These are phyloP conservation scores for Oxalis stricta DNA, from an alignment of 441 rosid species.

Conservation along the genomic window DNA sequence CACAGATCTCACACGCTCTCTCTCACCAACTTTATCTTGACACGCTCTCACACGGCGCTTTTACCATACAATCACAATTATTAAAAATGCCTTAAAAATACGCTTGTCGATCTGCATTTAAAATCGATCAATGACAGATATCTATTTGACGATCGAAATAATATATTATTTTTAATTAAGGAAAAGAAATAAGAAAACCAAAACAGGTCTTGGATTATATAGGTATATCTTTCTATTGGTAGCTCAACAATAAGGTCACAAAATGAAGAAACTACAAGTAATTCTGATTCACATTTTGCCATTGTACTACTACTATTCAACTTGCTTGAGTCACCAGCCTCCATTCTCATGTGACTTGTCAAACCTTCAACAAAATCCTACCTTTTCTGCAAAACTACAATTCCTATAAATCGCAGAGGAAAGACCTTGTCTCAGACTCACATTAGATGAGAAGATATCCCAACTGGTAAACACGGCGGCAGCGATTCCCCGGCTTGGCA, in stretches of 20 bases:
- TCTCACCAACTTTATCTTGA: too few relatives aligned
- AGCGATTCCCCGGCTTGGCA: slow-evolving; percentile 50
- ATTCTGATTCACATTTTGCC: not conserved
- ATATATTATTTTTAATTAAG: too few relatives aligned
- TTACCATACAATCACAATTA: too few relatives aligned
- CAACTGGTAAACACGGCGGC: slow-evolving; percentile 53
- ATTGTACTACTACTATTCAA: slow-evolving; percentile 3
- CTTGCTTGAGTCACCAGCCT: slow-evolving; percentile 20
- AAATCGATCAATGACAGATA: too few relatives aligned
- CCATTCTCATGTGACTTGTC: slow-evolving; percentile 50
- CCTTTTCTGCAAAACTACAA: slow-evolving; percentile 39
- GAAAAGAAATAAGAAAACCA: too few relatives aligned
- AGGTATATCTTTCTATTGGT: too few relatives aligned
- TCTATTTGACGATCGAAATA: too few relatives aligned
- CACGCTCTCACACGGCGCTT: too few relatives aligned
- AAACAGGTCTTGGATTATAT: too few relatives aligned
- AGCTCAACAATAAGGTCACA: not conserved
- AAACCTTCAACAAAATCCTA: slow-evolving; percentile 26
- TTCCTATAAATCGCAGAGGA: slow-evolving; percentile 33
- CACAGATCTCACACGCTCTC: too few relatives aligned
- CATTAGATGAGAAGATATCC: slow-evolving; percentile 55
- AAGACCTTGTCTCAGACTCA: slow-evolving; percentile 55
- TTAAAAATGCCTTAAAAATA: too few relatives aligned
- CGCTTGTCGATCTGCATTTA: too few relatives aligned
- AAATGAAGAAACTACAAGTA: not conserved